Conservation (phyloP, 768 basidiomycete genomes). For the Phylloporus sp. region DNA sequence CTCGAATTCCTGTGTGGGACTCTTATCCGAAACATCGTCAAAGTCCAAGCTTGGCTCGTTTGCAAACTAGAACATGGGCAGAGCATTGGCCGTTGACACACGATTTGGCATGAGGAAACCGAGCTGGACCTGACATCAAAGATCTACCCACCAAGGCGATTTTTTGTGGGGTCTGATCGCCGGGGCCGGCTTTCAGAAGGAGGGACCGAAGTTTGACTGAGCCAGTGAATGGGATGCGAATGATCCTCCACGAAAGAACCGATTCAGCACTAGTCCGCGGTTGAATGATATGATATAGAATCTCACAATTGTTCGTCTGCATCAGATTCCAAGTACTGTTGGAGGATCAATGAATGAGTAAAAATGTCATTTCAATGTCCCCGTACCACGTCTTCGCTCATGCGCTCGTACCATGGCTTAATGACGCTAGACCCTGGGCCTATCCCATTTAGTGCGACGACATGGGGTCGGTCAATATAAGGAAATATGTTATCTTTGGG, state of each 20-base stretch:
- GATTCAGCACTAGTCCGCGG: conserved; percentile 3
- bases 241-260: conserved; percentile 47
- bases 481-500: conserved; percentile 68
- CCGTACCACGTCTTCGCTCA: conserved; percentile 65
- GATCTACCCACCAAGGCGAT: conserved; percentile 57
- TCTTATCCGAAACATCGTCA: conserved; percentile 58
- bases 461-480: conserved; percentile 76
- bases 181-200: conserved; percentile 81
- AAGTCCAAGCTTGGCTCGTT: conserved; percentile 83
- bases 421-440: conserved; percentile 56
- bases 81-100: neutral
- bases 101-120: neutral
- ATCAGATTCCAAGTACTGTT: conserved; percentile 80
- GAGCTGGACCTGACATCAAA: neutral
- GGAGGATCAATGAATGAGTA: conserved; percentile 3
- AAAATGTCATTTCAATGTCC: neutral
- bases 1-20: conserved; percentile 68
- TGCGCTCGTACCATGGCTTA: conserved; percentile 83
- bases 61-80: conserved; percentile 45
- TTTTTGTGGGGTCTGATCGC: conserved; percentile 69
- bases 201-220: conserved; percentile 81
- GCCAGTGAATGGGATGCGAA: conserved; percentile 84
- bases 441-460: conserved; percentile 71
- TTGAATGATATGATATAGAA: neutral
- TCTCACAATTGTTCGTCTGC: conserved; percentile 85